Evolutionary conservation across 768 basidiomycete genomes (phyloP), one percentile per base, ranked within the genome.

Genomic region (Cubamyces lactineus): DNA sequence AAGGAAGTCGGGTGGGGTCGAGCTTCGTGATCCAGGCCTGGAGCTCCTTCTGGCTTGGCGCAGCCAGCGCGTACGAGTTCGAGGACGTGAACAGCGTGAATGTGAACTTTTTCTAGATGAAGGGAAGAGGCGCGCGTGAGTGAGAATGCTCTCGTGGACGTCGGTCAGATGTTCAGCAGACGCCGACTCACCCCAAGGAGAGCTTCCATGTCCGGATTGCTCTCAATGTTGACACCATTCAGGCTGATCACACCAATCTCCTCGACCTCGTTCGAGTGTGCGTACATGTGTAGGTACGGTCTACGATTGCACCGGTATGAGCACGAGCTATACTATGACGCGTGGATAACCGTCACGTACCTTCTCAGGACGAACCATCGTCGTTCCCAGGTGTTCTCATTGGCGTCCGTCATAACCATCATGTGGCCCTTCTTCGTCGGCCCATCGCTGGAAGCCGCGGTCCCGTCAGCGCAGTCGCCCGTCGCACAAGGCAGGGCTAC

Each of bases 61-160:
- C 93, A 9, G 91, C 88, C 11, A 97, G 81, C 40, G 92, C 92
- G 76, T 95, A 89, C 24, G 94, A 95, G 73, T 97, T 96, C 8
- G 92, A 91, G 13, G 92, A 82, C 1, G 95, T 95, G 75, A 96
- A 96, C 34, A 97, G 82, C 13, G 92, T 94, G 75, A 97, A 96
- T 15, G 88, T 89, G 74, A 87, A 89, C 38, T 82, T 86, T 82
- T 88, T 92, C 94, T 95, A 71, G 30, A 59, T 8, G 39, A 11
- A 34, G 5, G 7, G 53, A n/a, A n/a, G 21, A 55, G 51, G 26
- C 39, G 48, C 40, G 34, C 34, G 9, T 34, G 34, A 34, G 34
- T 34, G 34, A 34, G 34, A 34, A 34, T 11, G 34, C 34, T 34
- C 34, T 9, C 11, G 4, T 6, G 9, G 34, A 11, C 34, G 34